These are phyloP conservation scores for Fusarium oxysporum DNA, from an alignment of 2,329 filamentous ascomycete species.

Conservation along the genomic window DNA sequence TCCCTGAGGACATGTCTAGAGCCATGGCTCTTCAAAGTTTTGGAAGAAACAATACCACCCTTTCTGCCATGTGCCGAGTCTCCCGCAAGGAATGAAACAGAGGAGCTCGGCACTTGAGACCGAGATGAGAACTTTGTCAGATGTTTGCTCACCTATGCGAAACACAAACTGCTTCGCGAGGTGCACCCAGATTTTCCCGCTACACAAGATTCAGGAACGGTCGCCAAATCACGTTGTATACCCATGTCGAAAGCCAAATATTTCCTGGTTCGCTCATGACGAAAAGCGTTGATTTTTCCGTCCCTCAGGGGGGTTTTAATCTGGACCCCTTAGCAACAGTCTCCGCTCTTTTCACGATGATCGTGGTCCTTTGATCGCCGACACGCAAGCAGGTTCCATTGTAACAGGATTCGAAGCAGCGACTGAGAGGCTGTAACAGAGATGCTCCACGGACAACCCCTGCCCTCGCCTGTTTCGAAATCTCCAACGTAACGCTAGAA, in stretches of 20 bases:
- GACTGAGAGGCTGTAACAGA: slow-evolving; percentile 24
- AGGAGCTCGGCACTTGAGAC: slow-evolving; percentile 17
- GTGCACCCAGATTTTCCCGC: slow-evolving; percentile 2
- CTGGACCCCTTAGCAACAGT: slow-evolving; percentile 10
- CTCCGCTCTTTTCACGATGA: slow-evolving; percentile 18
- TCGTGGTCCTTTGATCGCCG: slow-evolving; percentile 3
- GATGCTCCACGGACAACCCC: slow-evolving; percentile 19
- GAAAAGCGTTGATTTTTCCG: background rate
- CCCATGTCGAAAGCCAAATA: slow-evolving; percentile 19
- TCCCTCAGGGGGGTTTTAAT: slow-evolving; percentile 15
- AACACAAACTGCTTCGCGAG: slow-evolving; percentile 20
- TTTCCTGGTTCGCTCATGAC: slow-evolving; percentile 9
- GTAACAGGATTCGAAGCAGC: slow-evolving; percentile 10
- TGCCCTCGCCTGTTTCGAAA: slow-evolving; percentile 27
- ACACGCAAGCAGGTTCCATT: slow-evolving; percentile 37
- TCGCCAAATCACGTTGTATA: background rate
- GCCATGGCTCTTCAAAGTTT: background rate
- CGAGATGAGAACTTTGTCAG: background rate
- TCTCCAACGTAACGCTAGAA: slow-evolving; percentile 31
- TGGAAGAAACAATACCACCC: background rate
- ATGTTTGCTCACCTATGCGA: slow-evolving; percentile 15
- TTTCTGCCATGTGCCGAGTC: slow-evolving; percentile 1
- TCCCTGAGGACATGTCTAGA: background rate
- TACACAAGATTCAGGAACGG: slow-evolving; percentile 10
- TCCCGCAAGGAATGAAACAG: background rate